A percentile compares a stretch with the other conserved stretches of the same genome.
Evolutionary conservation across 495 filamentous ascomycete genomes (phyloP).

Genomic region (Penicillium diatomitis): DNA sequence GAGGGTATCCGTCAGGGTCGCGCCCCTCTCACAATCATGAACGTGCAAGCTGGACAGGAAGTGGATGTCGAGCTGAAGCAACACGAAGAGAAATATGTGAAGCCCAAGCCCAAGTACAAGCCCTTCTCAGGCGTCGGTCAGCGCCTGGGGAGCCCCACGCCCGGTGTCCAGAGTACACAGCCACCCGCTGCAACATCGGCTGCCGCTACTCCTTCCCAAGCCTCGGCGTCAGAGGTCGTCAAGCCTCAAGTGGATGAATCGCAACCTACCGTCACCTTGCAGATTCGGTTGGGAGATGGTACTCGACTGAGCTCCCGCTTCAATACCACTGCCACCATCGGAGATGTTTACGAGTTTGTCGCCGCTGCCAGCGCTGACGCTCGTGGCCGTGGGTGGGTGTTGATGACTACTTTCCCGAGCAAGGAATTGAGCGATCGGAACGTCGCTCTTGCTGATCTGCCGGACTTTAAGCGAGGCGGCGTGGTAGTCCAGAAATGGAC

Average conservation of each 20-base stretch:
- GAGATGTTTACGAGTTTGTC: slow-evolving; percentile 85
- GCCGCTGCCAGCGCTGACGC: slow-evolving; percentile 52
- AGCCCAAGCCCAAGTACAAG: slow-evolving; percentile 76
- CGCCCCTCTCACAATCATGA: slow-evolving; percentile 82
- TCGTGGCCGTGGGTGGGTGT: slow-evolving; percentile 55
- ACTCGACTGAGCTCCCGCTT: slow-evolving; percentile 79
- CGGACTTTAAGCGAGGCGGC: slow-evolving; percentile 76
- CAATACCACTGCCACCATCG: slow-evolving; percentile 85
- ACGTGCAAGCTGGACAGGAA: slow-evolving; percentile 73
- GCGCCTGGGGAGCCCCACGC: slow-evolving; percentile 85
- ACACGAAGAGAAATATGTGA: slow-evolving; percentile 74
- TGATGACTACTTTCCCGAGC: slow-evolving; percentile 95
- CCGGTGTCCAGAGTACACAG: slow-evolving; percentile 40
- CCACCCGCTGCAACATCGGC: slow-evolving; percentile 31
- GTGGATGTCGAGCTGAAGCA: slow-evolving; percentile 86
- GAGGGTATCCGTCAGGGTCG: slow-evolving; percentile 78
- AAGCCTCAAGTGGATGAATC: slow-evolving; percentile 59
- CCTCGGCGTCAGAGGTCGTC: slow-evolving; percentile 26
- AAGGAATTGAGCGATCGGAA: slow-evolving; percentile 77
- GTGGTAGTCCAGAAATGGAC: slow-evolving; percentile 86
- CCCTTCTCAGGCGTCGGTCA: slow-evolving; percentile 78
- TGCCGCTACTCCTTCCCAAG: slow-evolving; percentile 3
- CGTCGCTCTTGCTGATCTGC: slow-evolving; percentile 60
- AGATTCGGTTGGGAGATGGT: slow-evolving; percentile 86
- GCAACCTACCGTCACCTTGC: slow-evolving; percentile 67